Base-by-base conservation (phyloP, 2,329 filamentous ascomycete species). In the Bipolaris victoriae region DNA sequence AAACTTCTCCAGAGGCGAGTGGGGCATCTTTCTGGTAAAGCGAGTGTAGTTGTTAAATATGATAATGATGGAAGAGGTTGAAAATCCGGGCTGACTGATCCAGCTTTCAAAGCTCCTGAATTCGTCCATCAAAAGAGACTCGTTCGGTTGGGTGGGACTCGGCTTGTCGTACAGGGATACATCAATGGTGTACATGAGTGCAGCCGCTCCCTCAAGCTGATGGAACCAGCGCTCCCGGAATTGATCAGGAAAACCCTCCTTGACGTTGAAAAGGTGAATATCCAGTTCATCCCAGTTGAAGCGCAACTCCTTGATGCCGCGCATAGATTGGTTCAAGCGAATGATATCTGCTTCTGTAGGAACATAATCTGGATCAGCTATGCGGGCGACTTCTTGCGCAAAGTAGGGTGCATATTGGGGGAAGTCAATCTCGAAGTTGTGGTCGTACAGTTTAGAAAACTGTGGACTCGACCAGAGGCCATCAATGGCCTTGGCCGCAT, bases 401-500 rank as follows among this genome's bases (percentile, higher is more conserved):
- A 70, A 76, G 53, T 76, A 76, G 1, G 70, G 57, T 3, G 73
- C 63, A 36, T 73, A 74, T 46, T 73, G 73, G 1, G 73, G 73
- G 45, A 76, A 76, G 26, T 70, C 71, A 48, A 76, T 76, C 52
- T 76, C 73, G 20, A 75, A 73, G 49, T 76, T 76, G 26, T 67
- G 64, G 35, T 72, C 58, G 48, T 68, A 76, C 22, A 75, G 52
- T 9, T 65, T 66, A n/a, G 70, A 71, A 60, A 76, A 76, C 15
- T 67, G 55, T 6, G 63, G 52, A 46, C 71, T 70, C 15, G 63
- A 24, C 73, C 73, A 76, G 49, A 76, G 61, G 16, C 59, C 62
- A 29, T 59, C 49, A 18, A 74, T 58, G 5, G 73, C 71, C 35
- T 65, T 61, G 20, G 69, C 69, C 16, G 69, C 71, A 26, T 64